phyloP scores from a whole-genome alignment of 345 rosid species.

The Schrenkiella parvula region DNA sequence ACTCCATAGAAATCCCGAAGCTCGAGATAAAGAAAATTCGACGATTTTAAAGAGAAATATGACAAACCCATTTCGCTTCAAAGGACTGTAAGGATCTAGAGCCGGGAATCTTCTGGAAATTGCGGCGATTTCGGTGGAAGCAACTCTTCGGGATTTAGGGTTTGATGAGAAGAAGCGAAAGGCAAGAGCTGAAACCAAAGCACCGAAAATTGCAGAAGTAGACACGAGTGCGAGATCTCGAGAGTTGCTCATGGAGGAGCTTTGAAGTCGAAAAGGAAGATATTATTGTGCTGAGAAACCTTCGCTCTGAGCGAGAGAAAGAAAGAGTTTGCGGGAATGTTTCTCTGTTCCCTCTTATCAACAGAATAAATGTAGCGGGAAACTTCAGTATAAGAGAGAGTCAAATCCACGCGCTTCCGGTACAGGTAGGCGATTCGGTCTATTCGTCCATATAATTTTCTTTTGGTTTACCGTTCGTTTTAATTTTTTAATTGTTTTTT shows the following conservation, averaged over 20 bases:
- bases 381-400: slow-evolving; percentile 1
- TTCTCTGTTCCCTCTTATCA: slow-evolving; percentile 14
- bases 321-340: neutral
- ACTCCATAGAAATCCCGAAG: neutral
- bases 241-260: slow-evolving; percentile 54
- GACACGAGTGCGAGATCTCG: slow-evolving; percentile 60
- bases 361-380: slow-evolving; percentile 36
- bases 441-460: neutral
- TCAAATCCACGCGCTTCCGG: neutral
- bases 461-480: neutral
- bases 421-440: neutral
- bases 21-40: neutral
- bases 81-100: slow-evolving; percentile 63
- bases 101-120: slow-evolving; percentile 34
- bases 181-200: slow-evolving; percentile 58
- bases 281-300: neutral
- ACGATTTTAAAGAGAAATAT: neutral
- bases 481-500: too few relatives aligned
- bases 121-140: slow-evolving; percentile 34
- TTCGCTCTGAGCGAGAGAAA: neutral
- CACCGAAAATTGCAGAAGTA: slow-evolving; percentile 62
- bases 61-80: slow-evolving; percentile 75
- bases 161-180: slow-evolving; percentile 44
- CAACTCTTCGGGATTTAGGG: slow-evolving; percentile 31
- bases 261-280: neutral